Evolutionary conservation across 176 grass and related monocot genomes (phyloP), one percentile per base, ranked within the genome.

Genomic region (Canna indica): DNA sequence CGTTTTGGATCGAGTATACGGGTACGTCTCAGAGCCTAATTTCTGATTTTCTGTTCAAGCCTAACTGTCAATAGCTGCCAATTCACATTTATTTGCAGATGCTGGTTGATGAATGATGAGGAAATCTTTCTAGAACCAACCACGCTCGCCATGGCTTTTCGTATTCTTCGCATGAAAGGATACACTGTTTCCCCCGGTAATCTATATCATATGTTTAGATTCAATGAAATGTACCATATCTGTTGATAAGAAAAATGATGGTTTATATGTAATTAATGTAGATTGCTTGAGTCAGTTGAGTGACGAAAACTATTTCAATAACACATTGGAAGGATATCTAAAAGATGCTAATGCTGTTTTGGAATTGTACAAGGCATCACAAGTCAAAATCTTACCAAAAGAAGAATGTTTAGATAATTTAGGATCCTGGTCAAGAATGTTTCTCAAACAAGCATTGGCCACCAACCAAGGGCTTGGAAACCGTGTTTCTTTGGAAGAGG

Each of bases 351-450:
- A 81, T 73, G 82, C 84, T 27, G 26, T 87, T 71, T 22, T 95
- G 61, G 87, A 95, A 83, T 58, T 95, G 36, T 85, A 95, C 74
- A 88, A 74, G 71, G 87, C 87, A 52, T 95, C 91, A 81, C 81
- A 83, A 85, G 75, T 83, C 25, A 85, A 54, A 76, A 42, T 88
- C 81, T 81, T 35, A 29, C 63, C 69, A 62, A 64, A 83, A 35
- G 91, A 95, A 44, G 26, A 65, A 3, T 27, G 83, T 77, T 78
- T 95, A 68, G 77, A 95, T 78, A 83, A 71, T 62, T 59, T 95
- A 69, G 77, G 64, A 36, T 85, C 64, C 7, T 95, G 87, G 87
- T 85, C 91, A 69, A 78, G 74, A 36, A 74, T 57, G 5, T 74
- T 90, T 68, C 81, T 95, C 52, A 85, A 74, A 75, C 35, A 83